These are phyloP conservation scores for Leucocoprinus leucothites DNA, from an alignment of 768 basidiomycete species.

Conservation along the genomic window DNA sequence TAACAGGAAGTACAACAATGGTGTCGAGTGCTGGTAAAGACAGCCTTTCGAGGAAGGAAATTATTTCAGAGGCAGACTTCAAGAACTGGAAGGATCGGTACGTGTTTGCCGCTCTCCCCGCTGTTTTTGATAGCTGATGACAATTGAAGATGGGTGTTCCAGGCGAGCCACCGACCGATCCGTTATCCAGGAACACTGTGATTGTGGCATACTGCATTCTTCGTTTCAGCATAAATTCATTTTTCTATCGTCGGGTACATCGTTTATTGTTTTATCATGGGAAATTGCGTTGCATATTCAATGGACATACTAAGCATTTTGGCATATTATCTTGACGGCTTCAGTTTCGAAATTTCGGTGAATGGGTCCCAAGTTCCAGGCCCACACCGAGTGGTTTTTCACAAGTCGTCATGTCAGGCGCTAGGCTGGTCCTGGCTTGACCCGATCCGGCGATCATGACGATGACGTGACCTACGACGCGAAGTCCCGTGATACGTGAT, in stretches of 20 bases:
- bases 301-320: too few relatives aligned
- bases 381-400: too few relatives aligned
- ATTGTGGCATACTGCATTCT: not conserved
- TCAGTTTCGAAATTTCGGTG: too few relatives aligned
- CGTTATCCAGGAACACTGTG: slow-evolving; percentile 9
- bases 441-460: too few relatives aligned
- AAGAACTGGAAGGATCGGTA: slow-evolving; percentile 12
- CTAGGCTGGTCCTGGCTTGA: too few relatives aligned
- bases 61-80: slow-evolving; percentile 8
- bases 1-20: not conserved
- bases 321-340: too few relatives aligned
- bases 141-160: slow-evolving; percentile 7
- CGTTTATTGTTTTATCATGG: too few relatives aligned
- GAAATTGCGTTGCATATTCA: too few relatives aligned
- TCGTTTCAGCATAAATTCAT: not conserved
- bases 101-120: not conserved
- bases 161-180: not conserved
- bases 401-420: too few relatives aligned
- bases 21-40: not conserved
- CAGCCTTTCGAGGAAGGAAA: slow-evolving; percentile 1
- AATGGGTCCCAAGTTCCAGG: too few relatives aligned
- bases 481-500: not conserved
- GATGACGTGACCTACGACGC: too few relatives aligned
- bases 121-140: not conserved
- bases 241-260: not conserved